Evolutionary conservation across 2,329 filamentous ascomycete genomes (phyloP).

Genomic region (Escovopsis sp.): DNA sequence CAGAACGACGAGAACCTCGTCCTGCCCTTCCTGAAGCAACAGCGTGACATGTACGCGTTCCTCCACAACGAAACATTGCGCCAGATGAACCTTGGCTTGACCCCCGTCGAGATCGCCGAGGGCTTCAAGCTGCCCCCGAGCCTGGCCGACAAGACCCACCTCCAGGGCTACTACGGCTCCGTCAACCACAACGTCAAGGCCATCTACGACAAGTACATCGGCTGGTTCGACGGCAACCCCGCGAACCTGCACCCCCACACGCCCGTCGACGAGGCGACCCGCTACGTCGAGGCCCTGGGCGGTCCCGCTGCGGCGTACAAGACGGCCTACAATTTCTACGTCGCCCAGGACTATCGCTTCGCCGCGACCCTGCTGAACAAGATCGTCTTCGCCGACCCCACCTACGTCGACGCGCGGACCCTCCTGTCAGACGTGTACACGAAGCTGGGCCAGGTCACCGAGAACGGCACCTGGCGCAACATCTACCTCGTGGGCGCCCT

Average conservation of each 20-base stretch:
- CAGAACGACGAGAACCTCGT: slow-evolving; percentile 7
- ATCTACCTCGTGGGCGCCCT: slow-evolving; percentile 5
- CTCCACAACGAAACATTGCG: slow-evolving; percentile 25
- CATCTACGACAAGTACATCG: slow-evolving; percentile 6
- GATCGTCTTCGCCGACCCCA: slow-evolving; percentile 15
- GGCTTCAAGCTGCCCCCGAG: slow-evolving; percentile 16
- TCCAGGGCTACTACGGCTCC: slow-evolving; percentile 18
- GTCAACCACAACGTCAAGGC: slow-evolving; percentile 21
- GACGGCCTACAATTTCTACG: slow-evolving; percentile 15
- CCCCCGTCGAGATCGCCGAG: slow-evolving; percentile 24
- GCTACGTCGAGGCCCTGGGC: slow-evolving; percentile 23
- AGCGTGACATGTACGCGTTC: slow-evolving; percentile 25
- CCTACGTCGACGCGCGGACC: slow-evolving; percentile 6
- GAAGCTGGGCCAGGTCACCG: not conserved
- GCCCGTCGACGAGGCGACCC: slow-evolving; percentile 13
- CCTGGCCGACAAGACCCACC: slow-evolving; percentile 13
- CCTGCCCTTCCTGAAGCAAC: slow-evolving; percentile 14
- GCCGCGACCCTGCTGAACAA: slow-evolving; percentile 23
- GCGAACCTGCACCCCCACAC: slow-evolving; percentile 3
- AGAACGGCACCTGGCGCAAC: slow-evolving; percentile 1
- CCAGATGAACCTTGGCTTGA: slow-evolving; percentile 21
- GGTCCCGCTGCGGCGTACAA: slow-evolving; percentile 15
- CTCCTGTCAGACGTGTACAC: slow-evolving; percentile 16
- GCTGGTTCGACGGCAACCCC: slow-evolving; percentile 7
- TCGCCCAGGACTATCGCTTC: slow-evolving; percentile 20